A percentile compares a stretch with the other conserved stretches of the same genome.
Conservation (phyloP, 371 early-diverging fungal species). For the Syncephalastrum racemosum region DNA sequence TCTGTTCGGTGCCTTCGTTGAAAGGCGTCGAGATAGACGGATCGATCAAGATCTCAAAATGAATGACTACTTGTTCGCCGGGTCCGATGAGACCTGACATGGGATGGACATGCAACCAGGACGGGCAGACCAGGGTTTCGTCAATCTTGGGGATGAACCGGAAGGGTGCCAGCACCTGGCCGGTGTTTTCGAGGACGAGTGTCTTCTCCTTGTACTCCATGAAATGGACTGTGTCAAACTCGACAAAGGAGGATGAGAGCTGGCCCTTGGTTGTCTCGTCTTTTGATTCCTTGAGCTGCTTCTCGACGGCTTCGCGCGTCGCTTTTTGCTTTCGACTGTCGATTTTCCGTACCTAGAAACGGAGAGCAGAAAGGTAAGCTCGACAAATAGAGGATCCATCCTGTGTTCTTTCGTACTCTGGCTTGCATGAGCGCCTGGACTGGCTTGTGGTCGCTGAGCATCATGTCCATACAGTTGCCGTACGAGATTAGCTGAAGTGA, state of each 20-base stretch:
- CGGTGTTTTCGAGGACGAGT: slow-evolving; percentile 74
- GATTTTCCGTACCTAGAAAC: slow-evolving; percentile 35
- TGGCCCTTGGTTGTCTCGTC: slow-evolving; percentile 81
- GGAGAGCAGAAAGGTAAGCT: neutral
- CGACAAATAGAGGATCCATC: too few relatives aligned
- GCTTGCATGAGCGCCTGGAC: slow-evolving; percentile 72
- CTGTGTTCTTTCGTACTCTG: slow-evolving; percentile 28
- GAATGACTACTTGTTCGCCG: slow-evolving; percentile 62
- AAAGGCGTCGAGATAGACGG: slow-evolving; percentile 61
- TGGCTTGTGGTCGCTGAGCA: slow-evolving; percentile 92
- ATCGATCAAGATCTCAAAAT: slow-evolving; percentile 70
- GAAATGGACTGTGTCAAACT: slow-evolving; percentile 82
- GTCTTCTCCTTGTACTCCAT: slow-evolving; percentile 55
- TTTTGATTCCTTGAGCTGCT: slow-evolving; percentile 76
- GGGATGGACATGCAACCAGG: slow-evolving; percentile 73
- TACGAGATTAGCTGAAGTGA: slow-evolving; percentile 51
- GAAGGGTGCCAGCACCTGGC: slow-evolving; percentile 70
- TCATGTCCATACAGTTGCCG: slow-evolving; percentile 61
- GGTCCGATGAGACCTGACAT: slow-evolving; percentile 69
- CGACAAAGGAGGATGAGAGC: slow-evolving; percentile 59
- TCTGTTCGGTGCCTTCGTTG: slow-evolving; percentile 61
- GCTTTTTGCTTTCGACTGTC: slow-evolving; percentile 54
- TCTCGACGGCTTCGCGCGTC: slow-evolving; percentile 58
- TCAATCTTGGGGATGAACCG: slow-evolving; percentile 68
- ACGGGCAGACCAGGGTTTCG: slow-evolving; percentile 49